Evolutionary conservation across 192 early-diverging fungal genomes (phyloP), one percentile per base, ranked within the genome.

Genomic region (Coemansia erecta): DNA sequence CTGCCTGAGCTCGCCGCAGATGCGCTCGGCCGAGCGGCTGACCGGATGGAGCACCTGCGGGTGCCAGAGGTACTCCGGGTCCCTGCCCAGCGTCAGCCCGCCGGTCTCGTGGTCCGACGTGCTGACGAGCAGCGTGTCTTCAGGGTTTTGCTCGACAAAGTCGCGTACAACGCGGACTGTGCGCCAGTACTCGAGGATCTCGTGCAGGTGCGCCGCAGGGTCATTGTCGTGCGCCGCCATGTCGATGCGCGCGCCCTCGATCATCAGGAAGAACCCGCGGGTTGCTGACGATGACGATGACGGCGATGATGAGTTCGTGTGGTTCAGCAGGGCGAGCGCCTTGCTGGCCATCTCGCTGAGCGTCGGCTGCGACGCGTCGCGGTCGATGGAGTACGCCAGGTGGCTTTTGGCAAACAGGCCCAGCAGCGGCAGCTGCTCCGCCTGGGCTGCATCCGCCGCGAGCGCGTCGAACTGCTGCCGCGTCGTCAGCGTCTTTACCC

Each of bases 61-160:
- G 11, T 71, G 55, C 85, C 85, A 87, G 24, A 60, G 28, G 60
- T 87, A 87, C 19, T 81, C 64, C 14, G 82, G 72, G 12, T 82
- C 75, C 8, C 54, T 47, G 28, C 78, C 85, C 0, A 82, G 43
- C 0, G 85, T 72, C 8, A 87, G 55, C 0, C 85, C 85, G 15
- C 85, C 85, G 15, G 85, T 86, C 56, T 87, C 85, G 60, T 87
- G 85, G 63, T 87, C 85, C 35, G 82, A 82, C 3, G 83, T 83
- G 47, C 81, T 80, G 5, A 87, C 58, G 22, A 86, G 39, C 0
- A 84, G 56, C 2, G 85, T 85, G 18, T 78, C 72, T 1, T 82
- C 79, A 24, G 85, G 57, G 4, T 23, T 14, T 26, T 77, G 67
- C 2, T n/a, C n/a, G n/a, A 84, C 70, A 55, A 77, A 86, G 3